Base-by-base conservation (phyloP, 2,329 filamentous ascomycete species). In the Ambrosiella beaveri region DNA sequence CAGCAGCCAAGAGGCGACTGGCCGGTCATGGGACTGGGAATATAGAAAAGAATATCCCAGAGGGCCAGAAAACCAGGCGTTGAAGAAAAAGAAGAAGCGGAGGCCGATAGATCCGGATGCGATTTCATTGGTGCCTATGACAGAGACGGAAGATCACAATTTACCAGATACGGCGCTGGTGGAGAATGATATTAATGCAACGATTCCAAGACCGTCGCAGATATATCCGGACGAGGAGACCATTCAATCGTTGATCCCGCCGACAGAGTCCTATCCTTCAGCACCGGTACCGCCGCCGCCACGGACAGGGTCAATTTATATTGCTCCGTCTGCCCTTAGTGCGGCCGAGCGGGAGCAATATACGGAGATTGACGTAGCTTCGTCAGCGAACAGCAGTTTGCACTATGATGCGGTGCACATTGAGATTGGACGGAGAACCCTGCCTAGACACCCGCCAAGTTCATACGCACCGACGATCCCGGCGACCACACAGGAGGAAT, bases 191-290 rank as follows among this genome's bases (percentile, higher is more conserved):
- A 41, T n/a, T 11, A n/a, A 51, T 19, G 15, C 19, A 2, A 6
- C 7, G 44, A 36, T 51, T 36, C 52, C 39, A 11, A 13, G 38
- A 6, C 52, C 52, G 11, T 54, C 52, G 6, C 52, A 54, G n/a
- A 54, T 54, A 15, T 54, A 54, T 8, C 52, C 52, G 8, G 52
- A 54, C n/a, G 52, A 54, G 15, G 52, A 54, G 27, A 54, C 52
- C 7, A 45, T 56, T 11, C 44, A 44, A n/a, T 52, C 52, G 2
- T n/a, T 53, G 19, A 54, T 56, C 38, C 41, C 51, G 17, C 57
- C 35, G 12, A 58, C 56, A 5, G 59, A 41, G 7, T 56, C 56
- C 9, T 53, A 47, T 36, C 15, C 44, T n/a, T 27, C 27, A 17
- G 44, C 5, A 47, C 7, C 44, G 15, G n/a, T 17, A 13, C 11